A percentile compares a stretch with the other conserved stretches of the same genome.
Evolutionary conservation across 768 basidiomycete genomes (phyloP).

Genomic region (Rubroboletus satanas): DNA sequence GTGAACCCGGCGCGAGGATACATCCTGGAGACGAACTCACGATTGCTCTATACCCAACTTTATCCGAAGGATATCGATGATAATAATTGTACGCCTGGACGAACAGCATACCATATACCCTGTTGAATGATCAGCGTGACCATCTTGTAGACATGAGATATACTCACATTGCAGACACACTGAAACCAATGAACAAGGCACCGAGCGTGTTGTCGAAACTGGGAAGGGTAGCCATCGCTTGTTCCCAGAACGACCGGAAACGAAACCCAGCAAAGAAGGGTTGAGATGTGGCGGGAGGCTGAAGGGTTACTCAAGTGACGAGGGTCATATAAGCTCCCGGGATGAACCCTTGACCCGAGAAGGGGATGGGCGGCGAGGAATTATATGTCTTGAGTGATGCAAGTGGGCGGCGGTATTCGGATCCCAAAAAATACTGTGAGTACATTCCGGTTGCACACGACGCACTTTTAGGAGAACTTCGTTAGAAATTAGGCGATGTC

Average conservation of each 20-base stretch:
- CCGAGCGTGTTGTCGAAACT: constrained; percentile 51
- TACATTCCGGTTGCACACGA: neutral
- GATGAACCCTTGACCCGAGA: constrained; percentile 2
- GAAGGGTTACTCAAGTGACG: neutral
- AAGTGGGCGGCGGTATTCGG: neutral
- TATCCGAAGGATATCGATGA: constrained; percentile 52
- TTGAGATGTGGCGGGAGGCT: neutral
- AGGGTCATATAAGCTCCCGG: constrained; percentile 12
- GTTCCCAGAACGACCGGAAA: neutral
- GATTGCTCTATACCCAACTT: constrained; percentile 43
- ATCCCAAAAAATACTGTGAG: neutral
- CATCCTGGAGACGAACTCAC: constrained; percentile 36
- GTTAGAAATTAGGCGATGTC: constrained; percentile 1
- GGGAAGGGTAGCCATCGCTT: constrained; percentile 15
- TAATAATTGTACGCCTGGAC: constrained; percentile 56
- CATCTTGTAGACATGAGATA: neutral
- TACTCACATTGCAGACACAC: constrained; percentile 39
- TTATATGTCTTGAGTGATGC: neutral
- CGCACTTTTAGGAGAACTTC: constrained; percentile 1
- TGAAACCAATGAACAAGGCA: constrained; percentile 57
- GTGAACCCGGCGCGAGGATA: neutral
- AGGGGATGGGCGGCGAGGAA: constrained; percentile 1
- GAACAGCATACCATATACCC: constrained; percentile 49
- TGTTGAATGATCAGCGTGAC: constrained; percentile 29
- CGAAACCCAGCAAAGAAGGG: neutral